A percentile compares a stretch with the other conserved stretches of the same genome.
Evolutionary conservation across 495 filamentous ascomycete species (phyloP).

Genomic region (Aspergillus bertholletiae): DNA sequence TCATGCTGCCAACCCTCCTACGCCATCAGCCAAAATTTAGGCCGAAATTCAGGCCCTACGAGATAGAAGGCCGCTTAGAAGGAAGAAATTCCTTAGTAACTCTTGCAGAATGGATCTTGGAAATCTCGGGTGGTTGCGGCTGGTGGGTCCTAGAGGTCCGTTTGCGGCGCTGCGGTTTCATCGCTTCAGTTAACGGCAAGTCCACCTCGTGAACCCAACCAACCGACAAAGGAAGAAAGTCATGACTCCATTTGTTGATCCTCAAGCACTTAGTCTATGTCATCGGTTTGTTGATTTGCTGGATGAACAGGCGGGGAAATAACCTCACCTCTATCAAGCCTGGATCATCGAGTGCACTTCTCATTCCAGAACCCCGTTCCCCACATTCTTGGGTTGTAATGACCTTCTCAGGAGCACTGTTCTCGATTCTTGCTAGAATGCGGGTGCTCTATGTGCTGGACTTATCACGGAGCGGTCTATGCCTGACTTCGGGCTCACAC

Average conservation of each 20-base stretch:
- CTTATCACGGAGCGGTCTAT: neutral
- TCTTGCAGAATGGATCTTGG: neutral
- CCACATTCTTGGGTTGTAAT: slow-evolving; percentile 21
- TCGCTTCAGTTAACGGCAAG: neutral
- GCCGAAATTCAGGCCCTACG: too few relatives aligned
- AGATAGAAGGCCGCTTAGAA: neutral
- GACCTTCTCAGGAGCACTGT: neutral
- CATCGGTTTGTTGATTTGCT: neutral
- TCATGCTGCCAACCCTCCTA: neutral
- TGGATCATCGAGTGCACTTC: neutral
- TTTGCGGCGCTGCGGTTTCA: slow-evolving; percentile 19
- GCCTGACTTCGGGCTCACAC: slow-evolving; percentile 1
- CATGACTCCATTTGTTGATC: neutral
- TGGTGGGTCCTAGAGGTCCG: slow-evolving; percentile 5
- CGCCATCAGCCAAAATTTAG: too few relatives aligned
- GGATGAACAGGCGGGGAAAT: neutral
- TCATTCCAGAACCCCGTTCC: slow-evolving; percentile 11
- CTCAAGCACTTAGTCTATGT: neutral
- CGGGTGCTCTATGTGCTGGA: too few relatives aligned
- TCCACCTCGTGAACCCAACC: neutral
- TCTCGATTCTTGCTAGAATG: too few relatives aligned
- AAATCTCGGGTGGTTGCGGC: neutral
- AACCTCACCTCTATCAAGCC: neutral
- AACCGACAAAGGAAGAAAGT: neutral
- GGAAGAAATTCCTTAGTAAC: too few relatives aligned